Base-by-base conservation (phyloP, 179 eudicot species). In the Sideroxylon spinosum region DNA sequence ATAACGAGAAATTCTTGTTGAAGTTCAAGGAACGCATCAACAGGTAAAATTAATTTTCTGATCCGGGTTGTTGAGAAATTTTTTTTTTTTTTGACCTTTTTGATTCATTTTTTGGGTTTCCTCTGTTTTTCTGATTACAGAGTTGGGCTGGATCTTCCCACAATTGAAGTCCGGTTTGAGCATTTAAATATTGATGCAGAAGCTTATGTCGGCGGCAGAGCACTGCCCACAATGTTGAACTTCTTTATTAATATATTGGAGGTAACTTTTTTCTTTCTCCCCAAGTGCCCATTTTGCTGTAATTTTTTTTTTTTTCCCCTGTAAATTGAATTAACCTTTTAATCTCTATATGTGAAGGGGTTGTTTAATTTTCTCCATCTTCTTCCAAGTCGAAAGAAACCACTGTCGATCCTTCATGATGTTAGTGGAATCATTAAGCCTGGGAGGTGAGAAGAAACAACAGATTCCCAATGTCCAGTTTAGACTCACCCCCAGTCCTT, bases 101-200 rank as follows among this genome's bases (percentile, higher is more conserved):
- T 66, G 49, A 12, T 17, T 68, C 4, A 9, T 28, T 71, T 11
- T 71, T 52, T 28, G 26, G 74, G 26, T 50, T 7, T 72, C 8
- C 23, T 13, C 7, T 71, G 26, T 67, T 22, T 66, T 19, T 44
- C 13, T 13, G 53, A 11, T 76, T 26, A 28, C 89, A 92, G 97
- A 78, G 94, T 92, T 78, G 91, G 93, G 55, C 80, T 92, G 11
- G 88, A 86, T 44, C 88, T 90, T 82, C 94, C 94, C 17, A 86
- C 93, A 0, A 91, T 92, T 52, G 97, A 92, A 83, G 97, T 92
- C 57, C 80, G 92, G 65, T 92, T 80, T 68, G 95, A 93, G 83
- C 88, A 93, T 84, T 66, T 93, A 56, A 91, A 82, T 61, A 83
- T 93, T 72, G 88, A 88, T 76, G 95, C 95, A 79, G 84, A 87